Evolutionary conservation across 495 filamentous ascomycete species (phyloP).

Genomic region (Parathielavia appendiculata): DNA sequence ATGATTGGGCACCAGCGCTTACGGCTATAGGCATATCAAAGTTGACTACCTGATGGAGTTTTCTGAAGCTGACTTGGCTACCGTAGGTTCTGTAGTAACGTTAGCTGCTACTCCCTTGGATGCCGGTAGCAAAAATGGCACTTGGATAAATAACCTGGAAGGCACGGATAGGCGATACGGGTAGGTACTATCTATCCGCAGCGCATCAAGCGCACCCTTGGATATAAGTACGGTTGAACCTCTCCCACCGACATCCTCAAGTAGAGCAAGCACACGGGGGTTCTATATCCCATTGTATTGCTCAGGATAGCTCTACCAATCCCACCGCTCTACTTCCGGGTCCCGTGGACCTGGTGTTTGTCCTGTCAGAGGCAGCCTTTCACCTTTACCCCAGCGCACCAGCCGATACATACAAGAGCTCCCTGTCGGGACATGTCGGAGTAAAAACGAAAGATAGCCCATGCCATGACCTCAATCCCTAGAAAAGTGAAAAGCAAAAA

Average conservation of each 20-base stretch:
- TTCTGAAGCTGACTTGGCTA: not conserved
- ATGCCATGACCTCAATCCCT: not conserved
- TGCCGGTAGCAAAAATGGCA: no score
- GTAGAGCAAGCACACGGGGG: not conserved
- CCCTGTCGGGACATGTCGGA: not conserved
- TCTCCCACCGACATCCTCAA: no score
- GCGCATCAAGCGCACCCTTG: no score
- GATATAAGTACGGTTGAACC: no score
- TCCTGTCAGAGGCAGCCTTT: not conserved
- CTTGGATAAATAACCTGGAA: no score
- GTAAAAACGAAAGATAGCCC: not conserved
- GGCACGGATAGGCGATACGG: no score
- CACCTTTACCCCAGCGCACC: not conserved
- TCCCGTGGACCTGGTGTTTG: not conserved
- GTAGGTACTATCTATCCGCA: no score
- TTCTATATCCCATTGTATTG: not conserved
- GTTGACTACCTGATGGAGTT: not conserved
- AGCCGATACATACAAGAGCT: not conserved
- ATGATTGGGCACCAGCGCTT: not conserved
- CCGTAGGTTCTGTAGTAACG: no score
- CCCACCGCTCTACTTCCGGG: not conserved
- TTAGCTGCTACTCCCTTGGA: no score
- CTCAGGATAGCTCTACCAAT: not conserved
- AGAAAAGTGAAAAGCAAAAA: conserved; percentile 1
- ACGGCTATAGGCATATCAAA: not conserved